Conservation (phyloP, 2,329 filamentous ascomycete species). For the Aureobasidium leucospermi region DNA sequence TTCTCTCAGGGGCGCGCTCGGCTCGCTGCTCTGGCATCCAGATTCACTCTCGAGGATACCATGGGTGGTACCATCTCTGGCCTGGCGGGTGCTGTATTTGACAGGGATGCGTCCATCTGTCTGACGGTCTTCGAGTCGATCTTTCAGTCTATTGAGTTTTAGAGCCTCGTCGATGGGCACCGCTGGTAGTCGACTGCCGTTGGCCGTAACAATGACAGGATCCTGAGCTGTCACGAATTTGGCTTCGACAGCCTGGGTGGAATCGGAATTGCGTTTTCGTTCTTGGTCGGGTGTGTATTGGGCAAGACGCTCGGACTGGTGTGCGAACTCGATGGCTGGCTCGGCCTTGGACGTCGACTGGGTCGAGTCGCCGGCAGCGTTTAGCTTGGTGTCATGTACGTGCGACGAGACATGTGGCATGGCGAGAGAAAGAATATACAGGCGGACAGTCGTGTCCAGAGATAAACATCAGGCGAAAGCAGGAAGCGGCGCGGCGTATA, state of each 20-base stretch:
- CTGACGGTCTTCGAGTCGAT: slow-evolving; percentile 39
- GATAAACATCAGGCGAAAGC: not conserved
- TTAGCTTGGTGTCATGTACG: not conserved
- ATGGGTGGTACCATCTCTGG: slow-evolving; percentile 37
- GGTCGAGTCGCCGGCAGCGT: not conserved
- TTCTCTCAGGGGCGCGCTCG: slow-evolving; percentile 33
- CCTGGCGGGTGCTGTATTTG: slow-evolving; percentile 28
- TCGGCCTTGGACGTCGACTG: not conserved
- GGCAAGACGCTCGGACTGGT: slow-evolving; percentile 48
- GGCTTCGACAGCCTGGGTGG: slow-evolving; percentile 54
- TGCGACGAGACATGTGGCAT: slow-evolving; percentile 10
- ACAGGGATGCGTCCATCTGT: slow-evolving; percentile 25
- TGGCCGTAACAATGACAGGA: slow-evolving; percentile 60
- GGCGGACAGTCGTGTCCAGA: not conserved
- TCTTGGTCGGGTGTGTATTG: slow-evolving; percentile 32
- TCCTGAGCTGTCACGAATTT: slow-evolving; percentile 60
- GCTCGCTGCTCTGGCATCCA: slow-evolving; percentile 25
- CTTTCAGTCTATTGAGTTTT: slow-evolving; percentile 58
- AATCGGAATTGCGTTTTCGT: slow-evolving; percentile 34
- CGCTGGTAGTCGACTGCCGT: slow-evolving; percentile 59
- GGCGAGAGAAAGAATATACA: not conserved
- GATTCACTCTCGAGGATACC: slow-evolving; percentile 24
- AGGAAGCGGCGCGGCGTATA: not conserved
- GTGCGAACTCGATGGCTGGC: slow-evolving; percentile 45
- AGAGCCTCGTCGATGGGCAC: slow-evolving; percentile 64